Evolutionary conservation across 2,329 filamentous ascomycete genomes (phyloP), one percentile per base, ranked within the genome.

Genomic region (Proliferodiscus dingleyae): DNA sequence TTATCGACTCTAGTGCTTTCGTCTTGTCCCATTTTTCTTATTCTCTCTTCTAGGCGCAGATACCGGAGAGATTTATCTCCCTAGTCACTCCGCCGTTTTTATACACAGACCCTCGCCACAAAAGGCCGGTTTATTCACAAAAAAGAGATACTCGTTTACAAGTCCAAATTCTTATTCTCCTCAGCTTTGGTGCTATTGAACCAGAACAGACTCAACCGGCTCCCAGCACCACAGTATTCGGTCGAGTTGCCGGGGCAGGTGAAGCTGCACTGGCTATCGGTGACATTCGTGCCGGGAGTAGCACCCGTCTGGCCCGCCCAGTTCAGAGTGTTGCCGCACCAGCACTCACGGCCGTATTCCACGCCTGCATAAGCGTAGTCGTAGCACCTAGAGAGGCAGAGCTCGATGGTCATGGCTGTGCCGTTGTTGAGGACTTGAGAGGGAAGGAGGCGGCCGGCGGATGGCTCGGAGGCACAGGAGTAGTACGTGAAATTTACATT

Each of bases 281-380:
- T n/a, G n/a, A n/a, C n/a, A 47, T 65, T 68, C 22, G 45, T 47
- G 9, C 45, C 43, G 32, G 48, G 37, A 5, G 15, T 9, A 6
- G 47, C 46, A 8, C 54, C 52, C 3, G 41, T 50, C 7, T 54
- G 28, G 6, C 46, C 50, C 11, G 55, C 52, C 13, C 65, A 55
- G 0, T 61, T 66, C 37, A 66, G 37, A 1, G 38, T 40, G 28
- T 59, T 51, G 3, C 46, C 59, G 38, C 57, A 60, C 33, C 51
- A 60, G 23, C 61, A 61, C 45, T 62, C 54, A 2, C 44, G 44
- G 3, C 54, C 54, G 42, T 64, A 67, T 46, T 67, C 64, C 0
- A 64, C 36, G 6, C 64, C 65, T 2, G 60, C 58, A n/a, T 57
- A 59, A 2, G 33, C 48, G 10, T 54, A 61, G 5, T 37, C 42